A percentile compares a stretch with the other conserved stretches of the same genome.
Evolutionary conservation across 495 filamentous ascomycete species (phyloP).

Genomic region (Bombardia bombarda): DNA sequence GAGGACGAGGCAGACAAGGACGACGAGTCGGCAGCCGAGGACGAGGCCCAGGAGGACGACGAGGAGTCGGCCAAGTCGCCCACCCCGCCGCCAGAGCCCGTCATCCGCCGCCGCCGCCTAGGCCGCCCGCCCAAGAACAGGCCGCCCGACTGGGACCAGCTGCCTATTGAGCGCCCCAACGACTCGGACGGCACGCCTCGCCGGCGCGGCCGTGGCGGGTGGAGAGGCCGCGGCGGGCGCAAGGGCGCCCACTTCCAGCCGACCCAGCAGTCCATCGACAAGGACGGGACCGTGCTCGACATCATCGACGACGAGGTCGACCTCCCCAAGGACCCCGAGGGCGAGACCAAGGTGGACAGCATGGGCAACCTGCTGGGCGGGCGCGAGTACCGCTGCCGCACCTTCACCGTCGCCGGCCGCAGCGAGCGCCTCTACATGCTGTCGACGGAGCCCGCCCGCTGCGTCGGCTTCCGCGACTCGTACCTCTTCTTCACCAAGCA

Average conservation of each 20-base stretch:
- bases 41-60: conserved; percentile 30
- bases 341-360: conserved; percentile 89
- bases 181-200: conserved; percentile 50
- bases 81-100: conserved; percentile 49
- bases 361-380: conserved; percentile 70
- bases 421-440: conserved; percentile 93
- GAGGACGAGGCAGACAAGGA: conserved; percentile 26
- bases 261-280: conserved; percentile 74
- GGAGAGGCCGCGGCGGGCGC: conserved; percentile 59
- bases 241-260: conserved; percentile 67
- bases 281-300: conserved; percentile 87
- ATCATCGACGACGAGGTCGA: conserved; percentile 88
- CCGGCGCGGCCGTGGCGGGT: conserved; percentile 62
- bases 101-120: conserved; percentile 64
- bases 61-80: conserved; percentile 39
- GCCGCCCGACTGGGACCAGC: conserved; percentile 62
- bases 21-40: conserved; percentile 33
- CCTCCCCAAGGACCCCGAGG: conserved; percentile 77
- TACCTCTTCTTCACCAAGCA: conserved; percentile 99
- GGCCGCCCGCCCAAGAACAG: conserved; percentile 82
- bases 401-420: conserved; percentile 78
- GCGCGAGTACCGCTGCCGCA: conserved; percentile 87
- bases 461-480: conserved; percentile 92
- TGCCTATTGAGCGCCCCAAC: conserved; percentile 49
- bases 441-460: conserved; percentile 91